Conservation (phyloP, 2,329 filamentous ascomycete genomes). For the Talaromyces sp. region DNA sequence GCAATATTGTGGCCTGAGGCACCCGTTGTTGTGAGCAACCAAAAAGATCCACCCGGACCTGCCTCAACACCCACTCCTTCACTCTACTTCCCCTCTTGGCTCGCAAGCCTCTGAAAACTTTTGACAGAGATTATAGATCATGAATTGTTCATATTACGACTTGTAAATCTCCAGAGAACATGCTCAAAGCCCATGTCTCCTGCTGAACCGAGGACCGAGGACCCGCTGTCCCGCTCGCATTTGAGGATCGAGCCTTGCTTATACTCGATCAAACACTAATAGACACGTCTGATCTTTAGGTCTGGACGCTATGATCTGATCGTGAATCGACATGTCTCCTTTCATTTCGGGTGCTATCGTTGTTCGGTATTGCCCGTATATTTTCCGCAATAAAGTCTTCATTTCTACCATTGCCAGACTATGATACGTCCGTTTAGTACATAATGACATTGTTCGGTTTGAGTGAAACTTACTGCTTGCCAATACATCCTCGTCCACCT, state of each 20-base stretch:
- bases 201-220: background rate
- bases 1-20: background rate
- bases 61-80: background rate
- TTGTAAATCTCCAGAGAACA: background rate
- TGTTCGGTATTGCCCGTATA: constrained; percentile 60
- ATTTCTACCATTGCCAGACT: constrained; percentile 65
- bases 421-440: constrained; percentile 9
- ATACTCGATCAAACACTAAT: constrained; percentile 34
- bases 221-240: background rate
- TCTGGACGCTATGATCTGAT: constrained; percentile 65
- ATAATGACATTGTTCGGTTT: background rate
- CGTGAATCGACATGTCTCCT: constrained; percentile 61
- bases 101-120: background rate
- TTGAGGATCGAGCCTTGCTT: background rate
- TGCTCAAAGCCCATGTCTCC: background rate
- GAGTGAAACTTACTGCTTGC: constrained; percentile 52
- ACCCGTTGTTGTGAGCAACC: background rate
- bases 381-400: constrained; percentile 61
- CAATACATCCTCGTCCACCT: constrained; percentile 60
- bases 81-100: background rate
- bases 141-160: background rate
- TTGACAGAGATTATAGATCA: background rate
- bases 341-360: constrained; percentile 51
- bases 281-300: constrained; percentile 60
- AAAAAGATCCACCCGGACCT: background rate